A percentile compares a stretch with the other conserved stretches of the same genome.
Conservation (phyloP, 345 rosid genomes). For the Lepidium didymum region DNA sequence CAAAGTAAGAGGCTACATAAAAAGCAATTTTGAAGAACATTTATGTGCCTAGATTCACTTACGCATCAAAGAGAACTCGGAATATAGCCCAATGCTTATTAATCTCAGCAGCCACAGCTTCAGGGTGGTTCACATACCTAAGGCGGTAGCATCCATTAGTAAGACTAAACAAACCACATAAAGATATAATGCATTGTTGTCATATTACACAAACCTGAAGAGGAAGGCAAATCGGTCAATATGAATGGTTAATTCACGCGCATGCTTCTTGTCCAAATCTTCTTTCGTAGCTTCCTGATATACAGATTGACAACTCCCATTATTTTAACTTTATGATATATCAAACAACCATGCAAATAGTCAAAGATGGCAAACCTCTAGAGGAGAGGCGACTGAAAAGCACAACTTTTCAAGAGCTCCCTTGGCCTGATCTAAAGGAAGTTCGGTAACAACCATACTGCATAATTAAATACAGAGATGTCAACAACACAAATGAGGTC, state of each 20-base stretch:
- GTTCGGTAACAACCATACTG: conserved; percentile 95
- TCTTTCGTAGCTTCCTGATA: conserved; percentile 71
- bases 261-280: conserved; percentile 76
- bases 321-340: neutral
- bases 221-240: conserved; percentile 95
- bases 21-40: conserved; percentile 3
- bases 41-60: conserved; percentile 29
- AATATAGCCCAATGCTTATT: conserved; percentile 92
- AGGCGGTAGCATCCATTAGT: conserved; percentile 20
- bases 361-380: conserved; percentile 52
- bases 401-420: conserved; percentile 78
- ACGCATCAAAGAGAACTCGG: conserved; percentile 86
- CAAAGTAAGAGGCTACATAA: conserved; percentile 11
- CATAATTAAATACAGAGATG: conserved; percentile 26
- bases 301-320: neutral
- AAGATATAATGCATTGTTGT: neutral
- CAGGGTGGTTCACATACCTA: conserved; percentile 94
- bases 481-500: conserved; percentile 15
- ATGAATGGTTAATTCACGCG: conserved; percentile 85
- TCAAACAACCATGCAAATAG: conserved; percentile 4
- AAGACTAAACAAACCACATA: conserved; percentile 8
- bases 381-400: conserved; percentile 72
- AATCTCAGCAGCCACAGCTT: conserved; percentile 91
- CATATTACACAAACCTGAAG: conserved; percentile 58
- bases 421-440: conserved; percentile 82